Percentiles rank a stretch among this genome's conserved stretches.
Conservation (phyloP, 352 stramenopile genomes). For the Pythium guiyangense region DNA sequence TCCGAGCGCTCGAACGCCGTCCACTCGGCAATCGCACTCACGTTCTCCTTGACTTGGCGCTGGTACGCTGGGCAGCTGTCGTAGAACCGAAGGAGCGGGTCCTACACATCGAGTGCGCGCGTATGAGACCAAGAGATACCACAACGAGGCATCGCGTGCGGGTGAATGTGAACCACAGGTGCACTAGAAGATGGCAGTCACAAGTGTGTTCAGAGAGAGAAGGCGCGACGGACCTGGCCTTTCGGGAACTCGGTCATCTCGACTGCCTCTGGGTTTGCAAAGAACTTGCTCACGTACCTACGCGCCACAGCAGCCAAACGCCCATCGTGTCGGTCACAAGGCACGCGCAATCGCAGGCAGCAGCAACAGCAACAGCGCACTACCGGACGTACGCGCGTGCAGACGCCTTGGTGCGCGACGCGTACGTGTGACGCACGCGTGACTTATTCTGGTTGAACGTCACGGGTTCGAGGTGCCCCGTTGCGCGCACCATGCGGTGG, state of each 20-base stretch:
- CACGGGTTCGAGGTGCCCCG: slow-evolving; percentile 14
- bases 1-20: slow-evolving; percentile 30
- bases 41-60: slow-evolving; percentile 49
- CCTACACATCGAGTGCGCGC: slow-evolving; percentile 16
- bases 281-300: slow-evolving; percentile 60
- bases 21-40: slow-evolving; percentile 31
- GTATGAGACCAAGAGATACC: neutral
- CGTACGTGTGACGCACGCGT: slow-evolving; percentile 45
- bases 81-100: slow-evolving; percentile 62
- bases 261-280: slow-evolving; percentile 46
- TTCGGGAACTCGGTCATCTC: slow-evolving; percentile 40
- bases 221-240: slow-evolving; percentile 8
- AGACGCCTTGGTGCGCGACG: slow-evolving; percentile 48
- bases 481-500: slow-evolving; percentile 17
- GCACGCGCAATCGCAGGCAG: neutral
- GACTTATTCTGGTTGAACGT: slow-evolving; percentile 35
- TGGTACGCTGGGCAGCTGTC: slow-evolving; percentile 60
- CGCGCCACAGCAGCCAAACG: neutral
- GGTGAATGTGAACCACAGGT: neutral
- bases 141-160: neutral
- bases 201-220: too few relatives aligned
- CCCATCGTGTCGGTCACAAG: neutral
- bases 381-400: slow-evolving; percentile 37
- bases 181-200: neutral
- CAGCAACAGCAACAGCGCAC: too few relatives aligned